A percentile compares a stretch with the other conserved stretches of the same genome.
Evolutionary conservation across 345 rosid genomes (phyloP).

Genomic region (Camelina neglecta): DNA sequence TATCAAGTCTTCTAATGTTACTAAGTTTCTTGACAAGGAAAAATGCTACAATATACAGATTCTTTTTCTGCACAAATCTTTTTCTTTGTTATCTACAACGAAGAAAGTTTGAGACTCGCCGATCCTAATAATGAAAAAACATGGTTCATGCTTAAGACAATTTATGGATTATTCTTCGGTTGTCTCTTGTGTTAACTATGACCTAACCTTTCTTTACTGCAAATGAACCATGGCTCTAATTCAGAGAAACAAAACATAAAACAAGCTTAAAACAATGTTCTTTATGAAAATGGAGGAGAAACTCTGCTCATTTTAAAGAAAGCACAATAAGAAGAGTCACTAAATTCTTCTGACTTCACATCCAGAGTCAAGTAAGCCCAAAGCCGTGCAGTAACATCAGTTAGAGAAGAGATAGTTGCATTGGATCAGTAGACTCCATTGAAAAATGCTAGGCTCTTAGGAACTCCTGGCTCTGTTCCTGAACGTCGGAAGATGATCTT

Average conservation of each 20-base stretch:
- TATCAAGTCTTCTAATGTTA: no score
- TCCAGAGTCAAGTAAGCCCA: neutral
- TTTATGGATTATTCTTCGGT: no score
- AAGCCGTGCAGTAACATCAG: neutral
- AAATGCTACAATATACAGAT: no score
- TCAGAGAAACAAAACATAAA: no score
- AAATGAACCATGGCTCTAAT: no score
- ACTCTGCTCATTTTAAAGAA: neutral
- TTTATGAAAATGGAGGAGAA: neutral
- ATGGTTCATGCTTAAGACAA: neutral
- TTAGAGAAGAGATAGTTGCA: neutral
- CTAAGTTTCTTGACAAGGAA: no score
- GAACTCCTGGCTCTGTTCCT: constrained; percentile 10
- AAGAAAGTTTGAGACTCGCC: neutral
- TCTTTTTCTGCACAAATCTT: neutral
- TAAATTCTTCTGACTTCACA: neutral
- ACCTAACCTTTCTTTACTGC: no score
- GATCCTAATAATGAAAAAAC: constrained; percentile 23
- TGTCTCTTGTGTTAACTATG: no score
- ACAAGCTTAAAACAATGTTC: no score
- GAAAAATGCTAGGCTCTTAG: neutral
- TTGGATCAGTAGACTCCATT: neutral
- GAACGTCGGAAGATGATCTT: constrained; percentile 9
- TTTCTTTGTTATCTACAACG: neutral
- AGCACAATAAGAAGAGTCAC: neutral